phyloP scores from a whole-genome alignment of 2,329 filamentous ascomycete species.

The Cytospora schulzeri region DNA sequence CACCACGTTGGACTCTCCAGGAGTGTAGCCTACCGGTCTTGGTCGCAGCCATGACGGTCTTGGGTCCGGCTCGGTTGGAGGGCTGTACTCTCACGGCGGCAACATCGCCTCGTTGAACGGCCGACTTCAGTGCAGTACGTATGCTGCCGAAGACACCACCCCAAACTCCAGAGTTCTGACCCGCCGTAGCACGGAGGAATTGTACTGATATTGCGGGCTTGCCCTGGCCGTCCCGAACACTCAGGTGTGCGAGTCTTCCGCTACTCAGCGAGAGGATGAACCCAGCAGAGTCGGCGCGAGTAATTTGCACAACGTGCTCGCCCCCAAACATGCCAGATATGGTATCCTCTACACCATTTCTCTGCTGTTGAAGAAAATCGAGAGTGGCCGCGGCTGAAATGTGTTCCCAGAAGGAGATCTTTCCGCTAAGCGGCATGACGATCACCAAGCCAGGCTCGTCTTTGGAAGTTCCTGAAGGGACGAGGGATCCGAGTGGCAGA shows the following conservation, averaged over 20 bases:
- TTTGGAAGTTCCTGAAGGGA: constrained; percentile 76
- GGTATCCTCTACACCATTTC: constrained; percentile 74
- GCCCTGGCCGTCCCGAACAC: constrained; percentile 82
- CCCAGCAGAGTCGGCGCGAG: constrained; percentile 82
- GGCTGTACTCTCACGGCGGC: constrained; percentile 77
- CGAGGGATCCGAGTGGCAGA: constrained; percentile 79
- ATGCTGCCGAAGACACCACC: constrained; percentile 78
- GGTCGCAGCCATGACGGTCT: constrained; percentile 80
- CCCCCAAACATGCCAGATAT: constrained; percentile 76
- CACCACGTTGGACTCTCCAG: constrained; percentile 88
- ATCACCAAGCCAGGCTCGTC: constrained; percentile 84
- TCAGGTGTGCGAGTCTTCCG: constrained; percentile 84
- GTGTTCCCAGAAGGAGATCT: constrained; percentile 93
- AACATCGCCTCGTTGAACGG: constrained; percentile 74
- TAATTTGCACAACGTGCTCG: constrained; percentile 75
- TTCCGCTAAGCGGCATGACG: constrained; percentile 80
- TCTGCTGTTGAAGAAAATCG: constrained; percentile 79
- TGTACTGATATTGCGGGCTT: constrained; percentile 78
- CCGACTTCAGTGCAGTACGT: constrained; percentile 71
- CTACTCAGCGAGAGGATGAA: constrained; percentile 84
- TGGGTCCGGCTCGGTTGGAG: constrained; percentile 74
- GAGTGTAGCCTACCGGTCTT: constrained; percentile 75
- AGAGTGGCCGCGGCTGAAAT: constrained; percentile 86
- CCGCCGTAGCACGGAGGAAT: constrained; percentile 67
- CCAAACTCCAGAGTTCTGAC: constrained; percentile 49